Evolutionary conservation across 257 asterid species (phyloP), one percentile per base, ranked within the genome.

Genomic region (Scutellaria minor): DNA sequence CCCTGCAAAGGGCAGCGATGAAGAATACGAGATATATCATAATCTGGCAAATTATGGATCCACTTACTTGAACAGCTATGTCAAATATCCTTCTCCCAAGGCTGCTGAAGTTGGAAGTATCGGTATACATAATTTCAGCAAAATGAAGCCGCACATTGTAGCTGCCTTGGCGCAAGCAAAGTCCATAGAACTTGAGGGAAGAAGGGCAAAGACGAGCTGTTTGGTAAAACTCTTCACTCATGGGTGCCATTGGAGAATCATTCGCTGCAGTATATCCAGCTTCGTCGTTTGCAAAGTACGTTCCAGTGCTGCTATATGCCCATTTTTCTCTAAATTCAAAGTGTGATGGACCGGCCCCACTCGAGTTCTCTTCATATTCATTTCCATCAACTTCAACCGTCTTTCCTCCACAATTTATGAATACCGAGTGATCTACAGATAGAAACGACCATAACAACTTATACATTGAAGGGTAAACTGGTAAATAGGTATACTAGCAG

Each of bases 231-330:
- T 79, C 88, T 45, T 79, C 75, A 40, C 54, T 84, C 9, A 42
- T 5, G 9, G 83, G 51, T 27, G 71, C 14, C 78, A 79, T 74
- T 18, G 85, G 10, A 70, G 79, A 42, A 45, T 67, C 71, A 54
- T 66, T 85, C 44, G 55, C 6, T n/a, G 85, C 75, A 15, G 72
- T 27, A 55, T 63, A 88, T 18, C 1, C 44, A 45, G 75, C 85
- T 0, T 0, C 0, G 0, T 13, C 55, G 0, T 50, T 35, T 63
- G 73, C 80, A 71, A 84, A 42, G 78, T 64, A 89, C 18, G 24
- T 56, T 71, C 98, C 98, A 8, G 90, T 81, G 85, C 90, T 91
- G 87, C 93, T 91, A 79, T 79, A 91, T 24, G 89, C 98, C 98
- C 97, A 91, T 75, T 82, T 75, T 39, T 82, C 82, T 1, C 77